Base-by-base conservation (phyloP, 768 basidiomycete species). In the Tylopilus felleus region DNA sequence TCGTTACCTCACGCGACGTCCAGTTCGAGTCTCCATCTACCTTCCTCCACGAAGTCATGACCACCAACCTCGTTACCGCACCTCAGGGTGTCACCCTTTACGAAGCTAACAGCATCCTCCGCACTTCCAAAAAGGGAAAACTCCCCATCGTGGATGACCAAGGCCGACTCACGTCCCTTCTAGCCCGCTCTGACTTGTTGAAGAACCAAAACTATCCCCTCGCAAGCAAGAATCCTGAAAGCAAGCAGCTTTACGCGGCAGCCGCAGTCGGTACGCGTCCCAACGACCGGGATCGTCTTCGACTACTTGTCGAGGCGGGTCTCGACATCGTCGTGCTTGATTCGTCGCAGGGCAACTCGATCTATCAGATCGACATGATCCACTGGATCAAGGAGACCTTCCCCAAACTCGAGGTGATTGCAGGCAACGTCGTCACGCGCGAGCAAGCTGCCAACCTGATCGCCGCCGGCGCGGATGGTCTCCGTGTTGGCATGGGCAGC, bases 181-280 rank as follows among this genome's bases (percentile, higher is more conserved):
- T 99, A 52, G 93, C 96, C 2, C 93, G 95, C 52, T 98, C 95
- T 47, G 96, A 99, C 72, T 79, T 99, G 45, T 83, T 98, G 68
- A 98, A 99, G 74, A 97, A 96, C 74, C 92, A 97, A 69, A 93
- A 90, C 53, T 99, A 88, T 72, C 97, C 97, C 1, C 82, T 97
- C 53, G 93, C 97, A 1, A 90, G 88, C 62, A 98, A 98, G 75
- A 81, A 88, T 60, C 90, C 91, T 1, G 77, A 85, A 57, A 92
- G 79, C 68, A 99, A 98, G 72, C 96, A 98, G 75, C 84, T 99
- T 4, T 93, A 95, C 67, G 93, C 94, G 45, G 97, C 96, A 8
- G 96, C 97, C 4, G 90, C 97, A 8, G 81, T 98, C 56, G 96
- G 97, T 49, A 99, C 96, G 1, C 90, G 96, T 21, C 88, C 86